Evolutionary conservation across 2,329 filamentous ascomycete species (phyloP).

Genomic region (Beauveria sp.): DNA sequence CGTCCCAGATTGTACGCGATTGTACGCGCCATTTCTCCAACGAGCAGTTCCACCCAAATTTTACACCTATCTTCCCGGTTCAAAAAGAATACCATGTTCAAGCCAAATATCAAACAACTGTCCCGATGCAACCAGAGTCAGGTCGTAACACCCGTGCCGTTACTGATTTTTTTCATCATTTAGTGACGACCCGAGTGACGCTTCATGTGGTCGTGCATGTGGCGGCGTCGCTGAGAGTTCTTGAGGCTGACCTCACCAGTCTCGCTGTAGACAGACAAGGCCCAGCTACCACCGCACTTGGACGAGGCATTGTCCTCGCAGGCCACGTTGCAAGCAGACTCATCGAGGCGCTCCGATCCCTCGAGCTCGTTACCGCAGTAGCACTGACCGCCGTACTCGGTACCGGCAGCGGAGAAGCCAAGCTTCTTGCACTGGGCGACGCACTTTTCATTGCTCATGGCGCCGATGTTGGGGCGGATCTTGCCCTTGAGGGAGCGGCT

Average conservation of each 20-base stretch:
- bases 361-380: constrained; percentile 37
- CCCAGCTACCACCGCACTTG: constrained; percentile 43
- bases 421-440: constrained; percentile 38
- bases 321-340: constrained; percentile 36
- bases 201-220: constrained; percentile 29
- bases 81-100: neutral
- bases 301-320: constrained; percentile 42
- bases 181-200: constrained; percentile 23
- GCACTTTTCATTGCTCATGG: constrained; percentile 38
- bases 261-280: constrained; percentile 37
- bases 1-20: neutral
- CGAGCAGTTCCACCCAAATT: neutral
- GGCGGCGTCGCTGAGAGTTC: constrained; percentile 26
- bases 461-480: constrained; percentile 33
- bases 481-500: constrained; percentile 32
- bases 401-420: constrained; percentile 38
- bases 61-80: neutral
- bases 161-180: neutral
- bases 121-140: neutral
- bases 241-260: constrained; percentile 24
- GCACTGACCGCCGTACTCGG: constrained; percentile 46
- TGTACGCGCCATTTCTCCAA: neutral
- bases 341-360: constrained; percentile 34
- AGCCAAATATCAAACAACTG: neutral
- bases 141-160: neutral